These are phyloP conservation scores for Myxozyma neglecta DNA, from an alignment of 805 yeast species.

Conservation along the genomic window DNA sequence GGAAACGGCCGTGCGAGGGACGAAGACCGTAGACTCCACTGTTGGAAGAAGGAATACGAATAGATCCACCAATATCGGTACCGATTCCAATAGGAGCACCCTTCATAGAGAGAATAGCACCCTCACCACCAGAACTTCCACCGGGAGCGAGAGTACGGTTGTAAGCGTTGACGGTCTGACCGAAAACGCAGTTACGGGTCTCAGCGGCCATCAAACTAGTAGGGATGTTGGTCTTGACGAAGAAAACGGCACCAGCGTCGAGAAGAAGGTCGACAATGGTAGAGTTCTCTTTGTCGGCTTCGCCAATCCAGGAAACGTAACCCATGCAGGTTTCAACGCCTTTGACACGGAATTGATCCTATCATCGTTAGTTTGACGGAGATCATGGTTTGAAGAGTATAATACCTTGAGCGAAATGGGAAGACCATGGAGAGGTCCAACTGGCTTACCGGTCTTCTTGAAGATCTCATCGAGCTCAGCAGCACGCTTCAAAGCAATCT, in stretches of 20 bases:
- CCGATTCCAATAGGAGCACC: slow-evolving; percentile 54
- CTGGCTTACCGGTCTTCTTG: slow-evolving; percentile 43
- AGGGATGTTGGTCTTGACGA: slow-evolving; percentile 56
- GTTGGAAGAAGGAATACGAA: slow-evolving; percentile 51
- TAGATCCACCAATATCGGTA: slow-evolving; percentile 55
- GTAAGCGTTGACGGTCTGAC: slow-evolving; percentile 50
- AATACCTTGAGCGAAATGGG: slow-evolving; percentile 57
- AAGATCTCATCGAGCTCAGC: slow-evolving; percentile 54
- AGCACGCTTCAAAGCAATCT: slow-evolving; percentile 60
- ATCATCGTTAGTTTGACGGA: neutral
- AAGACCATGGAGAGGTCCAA: slow-evolving; percentile 67
- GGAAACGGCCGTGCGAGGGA: slow-evolving; percentile 59
- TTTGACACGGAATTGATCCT: slow-evolving; percentile 48
- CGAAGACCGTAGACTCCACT: slow-evolving; percentile 56
- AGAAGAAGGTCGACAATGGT: slow-evolving; percentile 45
- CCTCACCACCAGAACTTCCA: slow-evolving; percentile 59
- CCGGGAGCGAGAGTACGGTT: slow-evolving; percentile 50
- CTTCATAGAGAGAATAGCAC: slow-evolving; percentile 47
- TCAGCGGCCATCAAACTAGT: slow-evolving; percentile 48
- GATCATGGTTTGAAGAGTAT: neutral
- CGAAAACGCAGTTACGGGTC: slow-evolving; percentile 47
- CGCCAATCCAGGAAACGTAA: slow-evolving; percentile 47
- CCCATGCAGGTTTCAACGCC: slow-evolving; percentile 56
- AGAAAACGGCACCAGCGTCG: slow-evolving; percentile 54
- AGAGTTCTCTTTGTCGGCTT: slow-evolving; percentile 42